phyloP scores from a whole-genome alignment of 805 yeast genomes.

The Candida alai region DNA sequence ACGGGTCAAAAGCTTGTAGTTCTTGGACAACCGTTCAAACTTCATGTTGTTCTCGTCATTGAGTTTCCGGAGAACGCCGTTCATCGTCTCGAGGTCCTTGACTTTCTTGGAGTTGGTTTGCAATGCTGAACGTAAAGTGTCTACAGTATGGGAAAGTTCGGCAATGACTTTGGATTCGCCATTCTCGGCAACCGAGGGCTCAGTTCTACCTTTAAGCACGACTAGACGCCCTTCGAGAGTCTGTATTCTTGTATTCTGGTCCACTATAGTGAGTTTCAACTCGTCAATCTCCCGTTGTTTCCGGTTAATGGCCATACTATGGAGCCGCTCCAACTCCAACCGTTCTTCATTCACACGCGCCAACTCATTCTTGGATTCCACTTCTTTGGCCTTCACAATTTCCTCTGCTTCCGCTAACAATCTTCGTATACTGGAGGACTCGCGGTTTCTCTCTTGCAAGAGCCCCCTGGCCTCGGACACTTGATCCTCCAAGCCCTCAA shows the following conservation, averaged over 20 bases:
- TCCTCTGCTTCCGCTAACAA: slow-evolving; percentile 67
- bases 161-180: slow-evolving; percentile 5
- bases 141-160: slow-evolving; percentile 27
- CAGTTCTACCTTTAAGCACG: too few species aligned
- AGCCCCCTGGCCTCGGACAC: slow-evolving; percentile 67
- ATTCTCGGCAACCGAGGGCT: background rate
- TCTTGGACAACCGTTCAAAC: slow-evolving; percentile 64
- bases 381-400: slow-evolving; percentile 44
- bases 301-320: slow-evolving; percentile 46
- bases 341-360: slow-evolving; percentile 56
- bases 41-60: slow-evolving; percentile 69
- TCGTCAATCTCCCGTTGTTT: slow-evolving; percentile 69
- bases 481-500: slow-evolving; percentile 76
- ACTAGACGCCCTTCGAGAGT: slow-evolving; percentile 33
- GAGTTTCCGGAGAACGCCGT: slow-evolving; percentile 50
- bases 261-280: slow-evolving; percentile 36
- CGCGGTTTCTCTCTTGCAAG: slow-evolving; percentile 78
- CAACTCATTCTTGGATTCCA: slow-evolving; percentile 54
- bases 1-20: slow-evolving; percentile 59
- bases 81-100: slow-evolving; percentile 53
- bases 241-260: slow-evolving; percentile 36
- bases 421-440: slow-evolving; percentile 67
- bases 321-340: slow-evolving; percentile 52
- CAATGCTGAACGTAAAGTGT: slow-evolving; percentile 52
- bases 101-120: slow-evolving; percentile 46